Conservation (phyloP, 805 yeast species). For the Saccharomycopsis capsularis region DNA sequence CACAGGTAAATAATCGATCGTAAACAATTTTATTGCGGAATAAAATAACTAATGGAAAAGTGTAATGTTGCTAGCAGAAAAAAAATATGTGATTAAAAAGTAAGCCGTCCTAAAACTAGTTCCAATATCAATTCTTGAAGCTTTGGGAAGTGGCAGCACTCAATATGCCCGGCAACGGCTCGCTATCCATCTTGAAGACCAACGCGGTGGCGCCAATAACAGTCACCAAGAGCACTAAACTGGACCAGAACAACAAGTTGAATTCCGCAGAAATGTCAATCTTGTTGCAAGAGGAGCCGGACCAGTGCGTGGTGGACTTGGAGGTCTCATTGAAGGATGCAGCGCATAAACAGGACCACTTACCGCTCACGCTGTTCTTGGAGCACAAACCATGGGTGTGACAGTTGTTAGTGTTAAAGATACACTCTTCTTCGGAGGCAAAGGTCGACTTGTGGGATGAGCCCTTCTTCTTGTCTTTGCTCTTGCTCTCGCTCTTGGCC, state of each 20-base stretch:
- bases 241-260: conserved; percentile 64
- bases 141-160: conserved; percentile 43
- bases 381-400: conserved; percentile 49
- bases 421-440: conserved; percentile 40
- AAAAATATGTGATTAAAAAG: too few relatives aligned
- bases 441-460: conserved; percentile 29
- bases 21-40: too few relatives aligned
- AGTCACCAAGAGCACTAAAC: conserved; percentile 39
- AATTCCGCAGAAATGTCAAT: conserved; percentile 60
- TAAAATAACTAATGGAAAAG: too few relatives aligned
- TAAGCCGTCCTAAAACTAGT: too few relatives aligned
- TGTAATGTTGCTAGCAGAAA: too few relatives aligned
- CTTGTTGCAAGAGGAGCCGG: conserved; percentile 58
- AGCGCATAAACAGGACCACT: conserved; percentile 48
- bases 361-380: conserved; percentile 29
- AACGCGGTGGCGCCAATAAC: conserved; percentile 48
- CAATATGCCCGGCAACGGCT: conserved; percentile 62
- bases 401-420: conserved; percentile 41
- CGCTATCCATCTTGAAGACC: conserved; percentile 46
- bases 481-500: background rate
- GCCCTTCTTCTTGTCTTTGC: background rate
- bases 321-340: conserved; percentile 36
- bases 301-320: conserved; percentile 45
- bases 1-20: too few relatives aligned
- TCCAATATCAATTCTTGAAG: conserved; percentile 33